phyloP scores from a whole-genome alignment of 2,329 filamentous ascomycete species.

The Ophiostoma montium region DNA sequence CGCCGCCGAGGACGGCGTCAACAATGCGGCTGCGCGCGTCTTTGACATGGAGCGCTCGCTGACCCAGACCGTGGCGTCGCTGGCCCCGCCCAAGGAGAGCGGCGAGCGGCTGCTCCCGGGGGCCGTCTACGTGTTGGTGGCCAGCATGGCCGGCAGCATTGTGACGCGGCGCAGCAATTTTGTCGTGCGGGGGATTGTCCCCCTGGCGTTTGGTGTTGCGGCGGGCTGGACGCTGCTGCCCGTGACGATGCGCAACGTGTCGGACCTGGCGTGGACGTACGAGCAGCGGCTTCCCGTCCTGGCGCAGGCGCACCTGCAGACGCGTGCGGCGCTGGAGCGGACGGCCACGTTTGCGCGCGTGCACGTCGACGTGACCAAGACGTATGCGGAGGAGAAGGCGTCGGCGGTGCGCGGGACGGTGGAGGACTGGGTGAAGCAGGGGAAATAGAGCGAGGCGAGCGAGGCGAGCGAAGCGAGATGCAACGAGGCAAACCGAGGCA shows the following conservation, averaged over 20 bases:
- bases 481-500: too few relatives aligned
- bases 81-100: slow-evolving; percentile 73
- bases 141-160: slow-evolving; percentile 90
- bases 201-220: slow-evolving; percentile 65
- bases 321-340: slow-evolving; percentile 54
- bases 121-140: slow-evolving; percentile 80
- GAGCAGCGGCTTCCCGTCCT: slow-evolving; percentile 79
- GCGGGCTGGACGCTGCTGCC: slow-evolving; percentile 78
- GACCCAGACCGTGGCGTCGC: slow-evolving; percentile 73
- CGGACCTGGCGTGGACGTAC: slow-evolving; percentile 77
- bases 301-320: slow-evolving; percentile 63
- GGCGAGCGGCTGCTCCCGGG: slow-evolving; percentile 86
- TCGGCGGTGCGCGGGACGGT: slow-evolving; percentile 59
- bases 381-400: slow-evolving; percentile 70
- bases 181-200: slow-evolving; percentile 61
- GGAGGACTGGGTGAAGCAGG: slow-evolving; percentile 86
- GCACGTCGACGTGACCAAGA: slow-evolving; percentile 55
- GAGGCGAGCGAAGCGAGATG: not conserved
- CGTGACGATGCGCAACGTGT: slow-evolving; percentile 78
- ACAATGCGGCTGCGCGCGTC: slow-evolving; percentile 63
- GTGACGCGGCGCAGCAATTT: slow-evolving; percentile 78
- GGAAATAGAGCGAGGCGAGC: slow-evolving; percentile 40
- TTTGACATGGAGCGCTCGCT: slow-evolving; percentile 81
- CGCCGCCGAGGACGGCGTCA: slow-evolving; percentile 66
- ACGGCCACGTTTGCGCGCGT: slow-evolving; percentile 61